These are phyloP conservation scores for Platanus orientalis DNA, from an alignment of 164 flowering plant species.

Conservation along the genomic window DNA sequence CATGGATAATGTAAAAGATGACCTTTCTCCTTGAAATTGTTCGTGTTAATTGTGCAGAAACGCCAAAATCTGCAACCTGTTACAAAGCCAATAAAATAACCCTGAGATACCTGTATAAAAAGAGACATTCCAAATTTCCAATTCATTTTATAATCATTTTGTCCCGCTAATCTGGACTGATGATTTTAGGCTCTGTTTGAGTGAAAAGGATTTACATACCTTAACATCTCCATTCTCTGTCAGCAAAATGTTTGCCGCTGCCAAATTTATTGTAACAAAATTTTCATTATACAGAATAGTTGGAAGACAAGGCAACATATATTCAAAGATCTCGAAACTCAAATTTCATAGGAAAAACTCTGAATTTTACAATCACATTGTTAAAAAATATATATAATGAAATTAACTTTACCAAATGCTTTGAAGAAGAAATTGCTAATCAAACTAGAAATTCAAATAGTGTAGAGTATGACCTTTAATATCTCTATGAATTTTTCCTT, in stretches of 20 bases:
- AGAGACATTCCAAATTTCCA: not conserved
- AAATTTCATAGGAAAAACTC: too few relatives aligned
- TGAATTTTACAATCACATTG: too few relatives aligned
- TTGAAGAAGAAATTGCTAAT: not conserved
- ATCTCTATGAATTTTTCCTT: constrained; percentile 98
- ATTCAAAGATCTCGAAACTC: not conserved
- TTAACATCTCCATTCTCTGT: constrained; percentile 97
- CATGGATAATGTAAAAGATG: constrained; percentile 6
- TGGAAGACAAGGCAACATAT: not conserved
- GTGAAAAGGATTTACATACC: constrained; percentile 33
- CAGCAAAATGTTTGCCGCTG: constrained; percentile 97
- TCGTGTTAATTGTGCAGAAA: constrained; percentile 93
- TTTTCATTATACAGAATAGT: constrained; percentile 10
- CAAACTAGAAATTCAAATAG: not conserved
- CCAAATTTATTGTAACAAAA: constrained; percentile 24
- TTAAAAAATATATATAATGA: too few relatives aligned
- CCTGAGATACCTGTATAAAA: not conserved
- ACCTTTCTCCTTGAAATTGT: constrained; percentile 99
- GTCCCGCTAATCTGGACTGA: not conserved
- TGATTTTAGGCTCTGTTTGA: not conserved
- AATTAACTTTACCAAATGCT: not conserved
- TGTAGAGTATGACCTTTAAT: constrained; percentile 66
- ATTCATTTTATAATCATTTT: not conserved
- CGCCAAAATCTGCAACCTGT: constrained; percentile 99
- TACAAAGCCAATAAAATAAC: constrained; percentile 17